Evolutionary conservation across 2,329 filamentous ascomycete species (phyloP).

Genomic region (Hypoxylon sp.): DNA sequence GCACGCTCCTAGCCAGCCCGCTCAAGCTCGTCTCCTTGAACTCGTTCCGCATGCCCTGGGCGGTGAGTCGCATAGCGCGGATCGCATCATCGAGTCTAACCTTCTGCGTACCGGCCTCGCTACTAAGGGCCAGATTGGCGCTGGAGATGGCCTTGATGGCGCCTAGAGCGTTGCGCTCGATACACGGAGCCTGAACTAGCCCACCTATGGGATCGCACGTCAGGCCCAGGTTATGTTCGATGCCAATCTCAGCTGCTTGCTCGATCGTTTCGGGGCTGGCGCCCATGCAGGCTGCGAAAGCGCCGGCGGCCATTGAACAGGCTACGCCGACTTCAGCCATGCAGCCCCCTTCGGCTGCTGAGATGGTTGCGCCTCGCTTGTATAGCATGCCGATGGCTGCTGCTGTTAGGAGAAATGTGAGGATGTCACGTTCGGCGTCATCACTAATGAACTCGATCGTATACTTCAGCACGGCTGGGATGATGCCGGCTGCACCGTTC

Average conservation of each 20-base stretch:
- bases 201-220: constrained; percentile 67
- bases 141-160: constrained; percentile 67
- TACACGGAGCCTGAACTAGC: constrained; percentile 66
- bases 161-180: constrained; percentile 66
- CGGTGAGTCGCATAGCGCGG: constrained; percentile 65
- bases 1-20: constrained; percentile 65
- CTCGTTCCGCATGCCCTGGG: constrained; percentile 67
- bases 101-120: constrained; percentile 61
- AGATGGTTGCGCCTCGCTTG: constrained; percentile 67
- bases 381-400: constrained; percentile 68
- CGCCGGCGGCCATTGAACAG: constrained; percentile 66
- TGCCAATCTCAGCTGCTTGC: constrained; percentile 67
- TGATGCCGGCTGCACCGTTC: constrained; percentile 67
- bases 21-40: constrained; percentile 68
- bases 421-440: constrained; percentile 64
- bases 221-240: constrained; percentile 66
- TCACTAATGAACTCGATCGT: constrained; percentile 66
- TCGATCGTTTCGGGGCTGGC: constrained; percentile 66
- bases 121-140: constrained; percentile 65
- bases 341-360: constrained; percentile 66
- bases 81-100: constrained; percentile 67
- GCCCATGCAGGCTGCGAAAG: constrained; percentile 67
- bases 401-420: constrained; percentile 65
- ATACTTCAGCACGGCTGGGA: constrained; percentile 66
- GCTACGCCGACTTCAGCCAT: constrained; percentile 69